Conservation (phyloP, 371 early-diverging fungal genomes). For the Rhizomucor miehei region DNA sequence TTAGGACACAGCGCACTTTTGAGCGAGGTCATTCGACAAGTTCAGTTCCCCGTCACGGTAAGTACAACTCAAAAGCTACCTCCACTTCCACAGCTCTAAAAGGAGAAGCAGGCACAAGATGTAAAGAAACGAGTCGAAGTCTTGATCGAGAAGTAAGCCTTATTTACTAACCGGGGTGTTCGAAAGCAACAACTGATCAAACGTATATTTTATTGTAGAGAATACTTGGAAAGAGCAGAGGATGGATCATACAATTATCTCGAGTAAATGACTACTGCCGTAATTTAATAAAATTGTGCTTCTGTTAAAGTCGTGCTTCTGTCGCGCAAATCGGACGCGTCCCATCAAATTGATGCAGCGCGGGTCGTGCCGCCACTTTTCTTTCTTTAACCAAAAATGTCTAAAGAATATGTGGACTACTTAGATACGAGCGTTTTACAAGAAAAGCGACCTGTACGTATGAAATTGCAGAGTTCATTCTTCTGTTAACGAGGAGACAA, state of each 20-base stretch:
- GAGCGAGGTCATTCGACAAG: constrained; percentile 68
- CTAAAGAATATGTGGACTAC: neutral
- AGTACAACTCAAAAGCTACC: constrained; percentile 6
- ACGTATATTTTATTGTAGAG: neutral
- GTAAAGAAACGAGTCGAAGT: constrained; percentile 88
- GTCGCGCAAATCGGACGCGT: no score
- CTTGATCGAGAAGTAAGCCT: constrained; percentile 71
- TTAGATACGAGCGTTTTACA: constrained; percentile 6
- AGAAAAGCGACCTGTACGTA: constrained; percentile 11
- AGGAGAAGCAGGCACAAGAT: constrained; percentile 53
- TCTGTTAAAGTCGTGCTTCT: no score
- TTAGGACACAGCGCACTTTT: constrained; percentile 68
- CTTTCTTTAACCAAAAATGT: no score
- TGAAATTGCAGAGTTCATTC: neutral
- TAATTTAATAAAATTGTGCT: no score
- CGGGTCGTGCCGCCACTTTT: no score
- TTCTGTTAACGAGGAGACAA: neutral
- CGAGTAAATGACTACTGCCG: neutral
- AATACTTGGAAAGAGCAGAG: neutral
- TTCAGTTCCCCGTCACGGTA: constrained; percentile 81
- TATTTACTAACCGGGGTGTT: neutral
- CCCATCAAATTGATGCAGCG: no score
- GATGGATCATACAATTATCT: neutral
- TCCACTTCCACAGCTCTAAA: neutral
- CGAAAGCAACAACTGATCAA: neutral